Base-by-base conservation (phyloP, 495 filamentous ascomycete species). In the Parathielavia hyrcaniae region DNA sequence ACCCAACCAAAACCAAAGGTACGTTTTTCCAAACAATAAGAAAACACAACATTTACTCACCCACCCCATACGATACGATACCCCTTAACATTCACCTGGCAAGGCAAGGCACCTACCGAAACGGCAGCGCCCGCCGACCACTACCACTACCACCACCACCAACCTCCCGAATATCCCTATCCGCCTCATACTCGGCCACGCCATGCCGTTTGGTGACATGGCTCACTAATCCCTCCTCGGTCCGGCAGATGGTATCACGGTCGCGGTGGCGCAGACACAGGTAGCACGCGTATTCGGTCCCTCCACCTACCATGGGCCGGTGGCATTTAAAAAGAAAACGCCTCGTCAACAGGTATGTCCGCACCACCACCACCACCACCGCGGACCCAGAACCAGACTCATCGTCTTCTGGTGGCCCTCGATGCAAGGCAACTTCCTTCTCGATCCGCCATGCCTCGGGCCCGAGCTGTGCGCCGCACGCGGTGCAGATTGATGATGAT, bases 251-350 rank as follows among this genome's bases (percentile, higher is more conserved):
- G 13, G 69, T 68, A 49, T 73, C 71, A 30, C 61, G 48, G 22
- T 71, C 61, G 7, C 69, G 52, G 48, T 65, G 13, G 7, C 47
- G 38, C 13, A 55, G 56, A 47, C 69, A 73, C 14, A 73, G 39
- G 20, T 52, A 67, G 40, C 71, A 73, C 10, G 69, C 62, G 38
- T 61, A 73, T 7, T 69, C 68, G 14, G 56, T 51, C 2, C 61
- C 54, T 19, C 64, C 65, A n/a, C n/a, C n/a, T n/a, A n/a, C n/a
- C n/a, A n/a, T n/a, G n/a, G n/a, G n/a, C 2, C 69, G 64, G 43
- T 73, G 71, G 19, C 71, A 73, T 54, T 73, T 73, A 36, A 65
- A 61, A 11, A 72, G 36, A 50, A 73, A 73, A 19, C 69, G 61
- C 16, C 60, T 53, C 16, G 66, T 70, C 17, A 72, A 36, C 46